Percentiles rank a stretch among this genome's conserved stretches.
Evolutionary conservation across 2,329 filamentous ascomycete genomes (phyloP).

Genomic region (Rachicladosporium sp.): DNA sequence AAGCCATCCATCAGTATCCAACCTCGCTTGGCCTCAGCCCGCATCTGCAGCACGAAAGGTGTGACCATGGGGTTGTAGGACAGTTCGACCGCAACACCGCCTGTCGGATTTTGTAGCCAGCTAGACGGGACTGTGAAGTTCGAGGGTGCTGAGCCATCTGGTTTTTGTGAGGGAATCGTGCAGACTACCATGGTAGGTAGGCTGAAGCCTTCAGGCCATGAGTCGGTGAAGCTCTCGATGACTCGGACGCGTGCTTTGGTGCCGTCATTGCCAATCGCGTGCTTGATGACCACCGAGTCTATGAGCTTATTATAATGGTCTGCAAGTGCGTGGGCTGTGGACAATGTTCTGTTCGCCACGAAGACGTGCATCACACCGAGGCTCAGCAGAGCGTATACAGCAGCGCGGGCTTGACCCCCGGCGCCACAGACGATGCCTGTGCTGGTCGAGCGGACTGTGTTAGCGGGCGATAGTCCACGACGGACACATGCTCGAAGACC

Average conservation of each 20-base stretch:
- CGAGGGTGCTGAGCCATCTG: constrained; percentile 49
- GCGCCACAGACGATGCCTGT: constrained; percentile 45
- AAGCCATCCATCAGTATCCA: constrained; percentile 69
- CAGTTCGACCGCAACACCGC: constrained; percentile 60
- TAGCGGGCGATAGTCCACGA: constrained; percentile 59
- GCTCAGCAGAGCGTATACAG: constrained; percentile 66
- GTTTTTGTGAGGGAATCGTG: constrained; percentile 60
- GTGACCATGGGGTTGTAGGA: constrained; percentile 64
- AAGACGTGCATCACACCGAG: constrained; percentile 65
- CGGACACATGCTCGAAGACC: constrained; percentile 63
- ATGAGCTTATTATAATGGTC: constrained; percentile 54
- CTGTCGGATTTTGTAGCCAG: constrained; percentile 62
- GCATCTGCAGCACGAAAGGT: constrained; percentile 56
- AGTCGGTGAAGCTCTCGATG: constrained; percentile 43
- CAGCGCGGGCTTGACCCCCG: constrained; percentile 67
- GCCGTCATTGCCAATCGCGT: constrained; percentile 10
- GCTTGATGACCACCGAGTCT: constrained; percentile 10
- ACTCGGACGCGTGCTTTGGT: constrained; percentile 38
- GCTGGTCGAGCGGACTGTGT: constrained; percentile 41
- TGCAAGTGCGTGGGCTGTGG: constrained; percentile 56
- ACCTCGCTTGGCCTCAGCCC: constrained; percentile 44
- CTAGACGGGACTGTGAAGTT: constrained; percentile 56
- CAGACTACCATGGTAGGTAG: constrained; percentile 64
- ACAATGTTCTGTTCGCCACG: constrained; percentile 57
- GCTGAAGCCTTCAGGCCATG: constrained; percentile 53